Conservation (phyloP, 139 green algal genomes). For the Tetraselmis striata region DNA sequence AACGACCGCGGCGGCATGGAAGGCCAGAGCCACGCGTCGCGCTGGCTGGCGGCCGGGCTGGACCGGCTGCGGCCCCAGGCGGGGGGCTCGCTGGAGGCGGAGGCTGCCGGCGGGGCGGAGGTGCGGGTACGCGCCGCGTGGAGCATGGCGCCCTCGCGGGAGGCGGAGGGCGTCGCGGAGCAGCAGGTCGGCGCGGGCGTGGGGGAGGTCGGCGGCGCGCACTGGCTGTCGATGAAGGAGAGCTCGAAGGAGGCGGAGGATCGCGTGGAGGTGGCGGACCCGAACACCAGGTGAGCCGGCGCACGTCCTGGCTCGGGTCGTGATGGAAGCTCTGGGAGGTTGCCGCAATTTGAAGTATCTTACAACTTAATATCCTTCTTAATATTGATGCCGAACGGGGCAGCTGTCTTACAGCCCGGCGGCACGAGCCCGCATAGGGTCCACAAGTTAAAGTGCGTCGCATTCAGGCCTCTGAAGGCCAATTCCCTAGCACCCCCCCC, state of each 20-base stretch:
- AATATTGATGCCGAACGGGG: no score
- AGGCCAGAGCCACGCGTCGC: conserved; percentile 57
- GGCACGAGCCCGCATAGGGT: no score
- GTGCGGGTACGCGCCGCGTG: conserved; percentile 17
- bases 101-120: background rate
- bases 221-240: conserved; percentile 47
- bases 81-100: background rate
- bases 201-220: conserved; percentile 52
- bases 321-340: no score
- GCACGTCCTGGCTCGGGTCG: no score
- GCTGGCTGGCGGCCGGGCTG: conserved; percentile 49
- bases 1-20: conserved; percentile 76
- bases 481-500: no score
- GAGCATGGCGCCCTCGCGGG: background rate
- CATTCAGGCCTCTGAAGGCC: no score
- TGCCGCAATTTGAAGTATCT: no score
- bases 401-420: no score
- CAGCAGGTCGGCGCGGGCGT: conserved; percentile 36
- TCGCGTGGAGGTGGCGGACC: background rate
- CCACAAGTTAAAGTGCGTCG: no score
- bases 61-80: conserved; percentile 34
- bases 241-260: background rate
- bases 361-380: no score
- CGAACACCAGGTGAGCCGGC: no score
- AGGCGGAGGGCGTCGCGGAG: background rate